A percentile compares a stretch with the other conserved stretches of the same genome.
Conservation (phyloP, 768 basidiomycete species). For the Pleurotus giganteus region DNA sequence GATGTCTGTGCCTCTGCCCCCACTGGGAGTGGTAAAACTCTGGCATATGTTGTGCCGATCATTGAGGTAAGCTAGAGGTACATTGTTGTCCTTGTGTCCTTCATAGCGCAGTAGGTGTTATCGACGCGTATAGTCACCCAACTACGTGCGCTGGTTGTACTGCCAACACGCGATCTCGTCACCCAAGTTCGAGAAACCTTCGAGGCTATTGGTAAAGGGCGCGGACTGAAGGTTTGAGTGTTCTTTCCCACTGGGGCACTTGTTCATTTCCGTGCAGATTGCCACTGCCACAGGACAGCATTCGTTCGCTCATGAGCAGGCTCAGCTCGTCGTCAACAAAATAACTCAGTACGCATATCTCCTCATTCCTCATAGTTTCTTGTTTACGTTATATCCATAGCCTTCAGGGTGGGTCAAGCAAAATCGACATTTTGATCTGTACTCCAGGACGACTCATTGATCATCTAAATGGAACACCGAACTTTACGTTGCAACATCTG, state of each 20-base stretch:
- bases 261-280: conserved; percentile 34
- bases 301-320: conserved; percentile 90
- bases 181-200: conserved; percentile 91
- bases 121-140: conserved; percentile 75
- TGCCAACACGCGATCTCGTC: conserved; percentile 94
- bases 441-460: conserved; percentile 96
- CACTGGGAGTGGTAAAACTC: conserved; percentile 96
- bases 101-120: conserved; percentile 50
- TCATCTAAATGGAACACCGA: conserved; percentile 83
- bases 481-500: conserved; percentile 91
- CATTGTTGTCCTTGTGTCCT: neutral
- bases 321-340: conserved; percentile 67
- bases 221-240: conserved; percentile 71
- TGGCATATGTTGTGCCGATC: conserved; percentile 94
- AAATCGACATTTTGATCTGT: conserved; percentile 90
- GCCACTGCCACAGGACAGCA: conserved; percentile 92
- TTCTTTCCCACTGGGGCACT: neutral
- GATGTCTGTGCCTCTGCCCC: conserved; percentile 96
- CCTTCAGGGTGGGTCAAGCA: conserved; percentile 82
- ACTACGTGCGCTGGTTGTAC: conserved; percentile 81
- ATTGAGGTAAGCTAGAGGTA: conserved; percentile 58
- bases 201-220: conserved; percentile 80
- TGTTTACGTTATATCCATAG: conserved; percentile 34
- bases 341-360: conserved; percentile 41
- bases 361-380: neutral